Evolutionary conservation across 1,139 yeast genomes (phyloP), one percentile per base, ranked within the genome.

Genomic region (Magnusiomyces ingens): DNA sequence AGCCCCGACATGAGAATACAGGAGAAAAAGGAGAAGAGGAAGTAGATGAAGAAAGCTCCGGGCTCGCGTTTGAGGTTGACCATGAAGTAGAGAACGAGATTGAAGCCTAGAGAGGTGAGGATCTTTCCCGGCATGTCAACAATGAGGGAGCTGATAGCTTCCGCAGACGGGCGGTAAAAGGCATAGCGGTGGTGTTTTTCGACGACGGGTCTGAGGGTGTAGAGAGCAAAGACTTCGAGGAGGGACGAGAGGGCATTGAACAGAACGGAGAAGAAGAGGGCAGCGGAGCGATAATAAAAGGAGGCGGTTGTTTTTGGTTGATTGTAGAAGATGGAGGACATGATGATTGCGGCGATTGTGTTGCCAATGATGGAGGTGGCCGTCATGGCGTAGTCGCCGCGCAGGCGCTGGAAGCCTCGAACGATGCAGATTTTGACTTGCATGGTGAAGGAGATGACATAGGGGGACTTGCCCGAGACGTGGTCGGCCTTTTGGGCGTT

Each of bases 121-220:
- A 84, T 52, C 66, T 85, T 84, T 42, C 79, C 72, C 0, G 94
- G 94, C 56, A 85, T 63, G 61, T 85, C 89, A 2, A 89, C 79
- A 17, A 84, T 61, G 51, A 84, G 76, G 11, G 87, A 80, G 0
- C 91, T 86, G 19, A 84, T 62, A 0, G 93, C 89, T 61, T 85
- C 88, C 1, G 91, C 88, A 53, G 89, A 77, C 8, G 93, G 93
- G 57, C 84, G 87, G 63, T 85, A 85, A 53, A 86, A 68, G 0
- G 90, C 88, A 67, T 80, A 86, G 44, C 81, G 76, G 65, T 83
- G 83, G 62, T 87, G 95, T 65, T 88, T 88, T 67, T 85, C 91
- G 32, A 85, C 85, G 58, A 87, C 79, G 1, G 86, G 82, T 64
- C 95, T 80, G n/a, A 88, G 83, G 63, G 84, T 90, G 60, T 75